Base-by-base conservation (phyloP, 1,139 yeast species). In the Oligophagozyma castellii region DNA sequence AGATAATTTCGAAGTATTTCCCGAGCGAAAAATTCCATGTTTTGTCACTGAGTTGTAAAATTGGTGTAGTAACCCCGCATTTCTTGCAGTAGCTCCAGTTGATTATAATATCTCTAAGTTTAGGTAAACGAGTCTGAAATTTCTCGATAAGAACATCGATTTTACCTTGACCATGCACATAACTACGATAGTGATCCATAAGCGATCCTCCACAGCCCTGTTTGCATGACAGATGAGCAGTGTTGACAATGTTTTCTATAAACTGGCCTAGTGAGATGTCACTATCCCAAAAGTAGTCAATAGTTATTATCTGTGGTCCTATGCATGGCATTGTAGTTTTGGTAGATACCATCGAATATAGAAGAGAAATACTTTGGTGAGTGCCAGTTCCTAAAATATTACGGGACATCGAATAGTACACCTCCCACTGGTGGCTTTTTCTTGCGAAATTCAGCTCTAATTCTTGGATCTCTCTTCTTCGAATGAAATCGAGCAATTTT, bases 21-120 rank as follows among this genome's bases (percentile, higher is more conserved):
- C 98, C 98, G 51, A 92, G 73, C 0, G 96, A 86, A 39, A 76
- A 74, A 46, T 77, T 83, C 75, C 93, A 86, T 0, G 95, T 75
- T 16, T 76, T 77, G 31, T 83, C 89, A 42, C 81, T 78, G 78
- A 92, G 72, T n/a, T 83, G 80, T 14, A 74, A 59, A 10, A 80
- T 73, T 0, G 95, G 93, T 3, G 93, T 75, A 0, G 78, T 65
- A 26, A 65, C 67, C 12, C 73, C 68, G 51, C 99, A 92, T 29
- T 63, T 64, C 34, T 77, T 80, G 54, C 99, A 92, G 39, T 70
- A 73, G 50, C 94, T 80, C 98, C 98, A 92, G 65, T 86, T 77
- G 28, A 84, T 60, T 28, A 92, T 71, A n/a, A 69, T 68, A 42
- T 75, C 68, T 35, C 73, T 73, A 25, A 73, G 57, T 6, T 74